Evolutionary conservation across 768 basidiomycete genomes (phyloP).

Genomic region (Goffeauzyma gilvescens): DNA sequence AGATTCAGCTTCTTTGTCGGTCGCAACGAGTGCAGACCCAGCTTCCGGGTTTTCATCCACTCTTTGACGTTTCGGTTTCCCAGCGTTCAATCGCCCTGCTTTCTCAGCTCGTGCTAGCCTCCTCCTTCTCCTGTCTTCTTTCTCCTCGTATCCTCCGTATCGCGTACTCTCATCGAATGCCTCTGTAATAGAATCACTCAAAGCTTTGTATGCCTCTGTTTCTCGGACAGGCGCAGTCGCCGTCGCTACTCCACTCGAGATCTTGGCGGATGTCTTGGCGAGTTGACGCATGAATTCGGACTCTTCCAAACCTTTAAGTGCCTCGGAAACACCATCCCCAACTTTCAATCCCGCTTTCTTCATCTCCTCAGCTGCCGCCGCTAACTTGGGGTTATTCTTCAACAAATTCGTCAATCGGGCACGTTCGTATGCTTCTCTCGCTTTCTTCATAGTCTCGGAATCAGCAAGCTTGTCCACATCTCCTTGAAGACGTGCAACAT

Average conservation of each 20-base stretch:
- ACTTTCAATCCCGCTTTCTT: slow-evolving; percentile 75
- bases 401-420: slow-evolving; percentile 84
- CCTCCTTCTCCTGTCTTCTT: slow-evolving; percentile 64
- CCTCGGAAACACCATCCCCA: slow-evolving; percentile 81
- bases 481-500: slow-evolving; percentile 90
- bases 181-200: slow-evolving; percentile 74
- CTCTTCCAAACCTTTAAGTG: slow-evolving; percentile 83
- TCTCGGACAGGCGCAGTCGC: slow-evolving; percentile 95
- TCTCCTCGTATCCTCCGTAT: slow-evolving; percentile 90
- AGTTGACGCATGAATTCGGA: slow-evolving; percentile 73
- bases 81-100: slow-evolving; percentile 48
- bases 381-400: slow-evolving; percentile 79
- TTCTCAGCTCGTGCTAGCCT: slow-evolving; percentile 65
- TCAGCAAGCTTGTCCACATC: slow-evolving; percentile 96
- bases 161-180: slow-evolving; percentile 86
- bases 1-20: slow-evolving; percentile 14
- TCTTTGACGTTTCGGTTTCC: slow-evolving; percentile 40
- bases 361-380: slow-evolving; percentile 83
- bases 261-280: slow-evolving; percentile 61
- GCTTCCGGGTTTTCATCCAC: slow-evolving; percentile 64
- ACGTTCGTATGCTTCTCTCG: slow-evolving; percentile 77
- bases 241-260: slow-evolving; percentile 65
- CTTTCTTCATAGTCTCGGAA: slow-evolving; percentile 83
- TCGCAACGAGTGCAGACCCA: slow-evolving; percentile 63
- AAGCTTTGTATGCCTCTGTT: slow-evolving; percentile 78